A percentile compares a stretch with the other conserved stretches of the same genome.
These are phyloP conservation scores for Alternaria dauci DNA, from an alignment of 2,329 filamentous ascomycete genomes.

Conservation along the genomic window DNA sequence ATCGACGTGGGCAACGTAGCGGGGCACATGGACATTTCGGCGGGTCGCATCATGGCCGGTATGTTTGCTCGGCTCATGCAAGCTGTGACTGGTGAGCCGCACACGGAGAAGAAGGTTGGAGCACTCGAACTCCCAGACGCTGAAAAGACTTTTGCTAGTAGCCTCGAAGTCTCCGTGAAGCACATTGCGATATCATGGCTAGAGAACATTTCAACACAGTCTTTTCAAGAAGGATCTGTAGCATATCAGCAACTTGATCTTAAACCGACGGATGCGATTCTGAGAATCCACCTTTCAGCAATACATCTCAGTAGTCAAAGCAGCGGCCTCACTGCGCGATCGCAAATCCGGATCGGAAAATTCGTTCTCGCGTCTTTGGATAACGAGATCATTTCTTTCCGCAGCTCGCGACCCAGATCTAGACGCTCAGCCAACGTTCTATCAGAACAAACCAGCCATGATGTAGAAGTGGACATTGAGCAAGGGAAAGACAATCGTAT, in stretches of 20 bases:
- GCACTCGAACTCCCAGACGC: slow-evolving; percentile 1
- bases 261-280: slow-evolving; percentile 40
- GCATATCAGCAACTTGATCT: slow-evolving; percentile 27
- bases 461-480: slow-evolving; percentile 46
- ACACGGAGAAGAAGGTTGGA: not conserved
- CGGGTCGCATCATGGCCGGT: slow-evolving; percentile 45
- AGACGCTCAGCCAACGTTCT: slow-evolving; percentile 32
- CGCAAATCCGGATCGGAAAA: slow-evolving; percentile 50
- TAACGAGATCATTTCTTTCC: slow-evolving; percentile 62
- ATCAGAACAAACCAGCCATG: slow-evolving; percentile 37
- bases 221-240: slow-evolving; percentile 17
- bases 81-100: slow-evolving; percentile 25
- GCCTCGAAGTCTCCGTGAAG: slow-evolving; percentile 36
- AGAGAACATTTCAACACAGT: slow-evolving; percentile 40
- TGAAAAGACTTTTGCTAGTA: slow-evolving; percentile 6
- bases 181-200: slow-evolving; percentile 44
- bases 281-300: slow-evolving; percentile 34
- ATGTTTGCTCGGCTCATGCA: slow-evolving; percentile 38
- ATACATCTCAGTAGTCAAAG: slow-evolving; percentile 37
- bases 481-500: slow-evolving; percentile 51
- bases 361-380: slow-evolving; percentile 59
- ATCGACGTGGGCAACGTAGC: slow-evolving; percentile 47
- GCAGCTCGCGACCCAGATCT: slow-evolving; percentile 40
- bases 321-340: slow-evolving; percentile 19
- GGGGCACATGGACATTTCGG: slow-evolving; percentile 47